Base-by-base conservation (phyloP, 176 grass and related monocot genomes). In the Triticum monococcum region DNA sequence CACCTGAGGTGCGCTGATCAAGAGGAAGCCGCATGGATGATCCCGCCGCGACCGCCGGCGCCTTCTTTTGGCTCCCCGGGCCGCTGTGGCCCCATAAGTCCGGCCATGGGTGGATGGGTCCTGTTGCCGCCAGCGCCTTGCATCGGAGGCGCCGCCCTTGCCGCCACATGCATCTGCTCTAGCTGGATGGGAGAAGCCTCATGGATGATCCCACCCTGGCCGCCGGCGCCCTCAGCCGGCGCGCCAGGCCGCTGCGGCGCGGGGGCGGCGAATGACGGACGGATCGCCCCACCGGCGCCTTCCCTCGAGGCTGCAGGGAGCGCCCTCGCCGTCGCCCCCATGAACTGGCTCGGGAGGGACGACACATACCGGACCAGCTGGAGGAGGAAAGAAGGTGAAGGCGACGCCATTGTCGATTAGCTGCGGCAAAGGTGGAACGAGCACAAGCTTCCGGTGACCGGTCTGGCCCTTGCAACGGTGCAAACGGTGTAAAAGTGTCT, bases 301-400 rank as follows among this genome's bases (percentile, higher is more conserved):
- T 71, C 35, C 20, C 18, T 71, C 66, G 31, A 33, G 32, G 18
- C 31, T 16, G 66, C 33, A 35, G 33, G 66, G 32, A 69, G 31
- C 66, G 33, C 68, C 33, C 32, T 70, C 4, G 68, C 38, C 9
- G 35, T 72, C 2, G 36, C 68, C 40, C 38, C 22, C 23, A 74
- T 74, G 40, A 74, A 4, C 4, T 74, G 71, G 23, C 5, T 74
- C 7, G 71, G 71, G 40, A 74, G 40, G 12, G 71, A 74, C 71
- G 23, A 74, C 71, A 74, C 40, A 40, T 74, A 74, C n/a, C 41
- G 71, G 23, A 74, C 71, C 12, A 74, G 40, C 71, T 74, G 71
- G 40, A 46, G 40, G 23, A 74, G 71, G 71, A 74, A 46, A 3
- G 71, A 74, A 46, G 40, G 71, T 12, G 71, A 28, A 3, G 70